Evolutionary conservation across 1,284 basidiomycete genomes (phyloP).

Genomic region (Ceratobasidium sp.): DNA sequence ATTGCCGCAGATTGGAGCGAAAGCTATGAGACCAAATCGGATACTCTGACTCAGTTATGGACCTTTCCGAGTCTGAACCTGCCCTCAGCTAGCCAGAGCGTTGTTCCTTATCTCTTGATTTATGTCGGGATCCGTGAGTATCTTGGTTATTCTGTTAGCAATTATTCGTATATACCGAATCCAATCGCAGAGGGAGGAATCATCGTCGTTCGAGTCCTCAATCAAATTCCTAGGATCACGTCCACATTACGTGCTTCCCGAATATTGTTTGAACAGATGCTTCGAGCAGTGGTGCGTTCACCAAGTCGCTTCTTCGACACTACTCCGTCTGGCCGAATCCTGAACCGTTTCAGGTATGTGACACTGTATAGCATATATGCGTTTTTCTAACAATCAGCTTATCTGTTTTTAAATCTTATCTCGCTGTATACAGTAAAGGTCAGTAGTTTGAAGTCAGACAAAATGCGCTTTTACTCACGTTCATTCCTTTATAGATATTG

Average conservation of each 20-base stretch:
- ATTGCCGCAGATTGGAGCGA: slow-evolving; percentile 35
- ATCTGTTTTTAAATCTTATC: background rate
- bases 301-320: slow-evolving; percentile 45
- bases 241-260: slow-evolving; percentile 42
- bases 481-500: background rate
- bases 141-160: too few species aligned
- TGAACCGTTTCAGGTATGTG: slow-evolving; percentile 24
- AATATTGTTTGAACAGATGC: slow-evolving; percentile 30
- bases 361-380: slow-evolving; percentile 37
- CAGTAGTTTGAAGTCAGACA: background rate
- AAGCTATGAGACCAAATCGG: slow-evolving; percentile 18
- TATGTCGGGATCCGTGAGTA: slow-evolving; percentile 37
- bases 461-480: too few species aligned
- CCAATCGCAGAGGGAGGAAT: slow-evolving; percentile 9
- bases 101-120: slow-evolving; percentile 36
- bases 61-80: background rate
- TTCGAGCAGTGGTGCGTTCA: slow-evolving; percentile 42
- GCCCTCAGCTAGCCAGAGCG: slow-evolving; percentile 34
- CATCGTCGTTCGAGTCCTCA: background rate
- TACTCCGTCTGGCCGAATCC: slow-evolving; percentile 38
- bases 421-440: background rate
- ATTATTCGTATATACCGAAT: background rate
- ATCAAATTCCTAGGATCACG: slow-evolving; percentile 29
- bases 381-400: background rate
- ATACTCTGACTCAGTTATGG: background rate